Conservation (phyloP, 1,139 yeast genomes). For the Pichia sp. region DNA sequence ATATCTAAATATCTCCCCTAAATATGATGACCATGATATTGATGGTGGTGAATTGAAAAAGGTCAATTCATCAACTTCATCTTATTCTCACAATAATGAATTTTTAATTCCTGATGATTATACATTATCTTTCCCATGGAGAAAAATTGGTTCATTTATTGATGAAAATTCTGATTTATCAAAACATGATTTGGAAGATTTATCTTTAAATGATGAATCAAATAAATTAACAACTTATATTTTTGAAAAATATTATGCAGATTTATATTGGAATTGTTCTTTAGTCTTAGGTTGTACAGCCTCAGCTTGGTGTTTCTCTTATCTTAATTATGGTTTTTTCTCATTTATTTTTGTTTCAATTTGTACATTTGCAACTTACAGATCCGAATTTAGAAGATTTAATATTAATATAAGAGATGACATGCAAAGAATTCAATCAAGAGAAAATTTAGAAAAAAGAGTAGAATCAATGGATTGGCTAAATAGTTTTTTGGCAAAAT, state of each 20-base stretch:
- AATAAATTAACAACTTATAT: slow-evolving; percentile 48
- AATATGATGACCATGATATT: not conserved
- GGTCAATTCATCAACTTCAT: slow-evolving; percentile 4
- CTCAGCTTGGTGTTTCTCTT: slow-evolving; percentile 59
- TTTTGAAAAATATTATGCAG: slow-evolving; percentile 61
- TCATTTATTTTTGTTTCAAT: slow-evolving; percentile 53
- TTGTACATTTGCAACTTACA: slow-evolving; percentile 59
- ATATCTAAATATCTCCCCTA: not conserved
- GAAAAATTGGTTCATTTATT: slow-evolving; percentile 35
- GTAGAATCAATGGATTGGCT: slow-evolving; percentile 77
- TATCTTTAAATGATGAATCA: slow-evolving; percentile 14
- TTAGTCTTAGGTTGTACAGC: slow-evolving; percentile 64
- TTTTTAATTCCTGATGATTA: slow-evolving; percentile 15
- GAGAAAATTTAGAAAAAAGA: slow-evolving; percentile 53
- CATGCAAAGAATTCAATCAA: slow-evolving; percentile 53
- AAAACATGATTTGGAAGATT: slow-evolving; percentile 13
- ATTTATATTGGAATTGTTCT: slow-evolving; percentile 65
- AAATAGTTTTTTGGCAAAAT: slow-evolving; percentile 66
- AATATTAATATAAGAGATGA: slow-evolving; percentile 70
- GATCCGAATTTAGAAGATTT: slow-evolving; percentile 66
- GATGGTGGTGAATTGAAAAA: not conserved
- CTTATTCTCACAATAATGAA: slow-evolving; percentile 7
- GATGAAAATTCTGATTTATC: slow-evolving; percentile 23
- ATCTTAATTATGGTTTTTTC: slow-evolving; percentile 50
- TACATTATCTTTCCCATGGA: slow-evolving; percentile 34